Evolutionary conservation across 345 rosid species (phyloP).

Genomic region (Populus euphratica): DNA sequence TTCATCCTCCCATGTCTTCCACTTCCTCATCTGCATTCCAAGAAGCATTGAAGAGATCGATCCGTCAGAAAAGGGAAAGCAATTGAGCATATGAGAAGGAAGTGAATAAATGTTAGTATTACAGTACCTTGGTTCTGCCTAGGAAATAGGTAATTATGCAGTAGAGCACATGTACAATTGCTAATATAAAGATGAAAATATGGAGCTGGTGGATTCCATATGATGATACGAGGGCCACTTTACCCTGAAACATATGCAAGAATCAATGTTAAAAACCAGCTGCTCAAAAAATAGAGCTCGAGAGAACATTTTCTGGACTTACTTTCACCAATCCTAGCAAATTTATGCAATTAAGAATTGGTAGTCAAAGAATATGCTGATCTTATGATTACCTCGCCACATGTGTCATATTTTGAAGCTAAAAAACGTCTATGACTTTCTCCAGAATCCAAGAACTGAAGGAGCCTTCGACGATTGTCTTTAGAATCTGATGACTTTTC

Average conservation of each 20-base stretch:
- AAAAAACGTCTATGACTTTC: slow-evolving; percentile 44
- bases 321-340: background rate
- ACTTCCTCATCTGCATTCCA: slow-evolving; percentile 70
- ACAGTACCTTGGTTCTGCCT: slow-evolving; percentile 65
- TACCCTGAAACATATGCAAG: slow-evolving; percentile 45
- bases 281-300: background rate
- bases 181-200: slow-evolving; percentile 77
- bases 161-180: slow-evolving; percentile 58
- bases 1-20: slow-evolving; percentile 85
- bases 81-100: background rate
- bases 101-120: background rate
- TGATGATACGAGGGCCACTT: slow-evolving; percentile 71
- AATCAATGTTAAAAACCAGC: background rate
- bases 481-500: background rate
- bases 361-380: background rate
- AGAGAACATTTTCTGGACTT: background rate
- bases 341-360: background rate
- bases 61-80: background rate
- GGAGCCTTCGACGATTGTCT: slow-evolving; percentile 36
- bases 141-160: slow-evolving; percentile 56
- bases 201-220: slow-evolving; percentile 92
- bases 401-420: slow-evolving; percentile 39
- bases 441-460: slow-evolving; percentile 33
- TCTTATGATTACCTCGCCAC: slow-evolving; percentile 35
- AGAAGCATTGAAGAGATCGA: background rate